phyloP scores from a whole-genome alignment of 345 rosid species.

The Balakata baccata region DNA sequence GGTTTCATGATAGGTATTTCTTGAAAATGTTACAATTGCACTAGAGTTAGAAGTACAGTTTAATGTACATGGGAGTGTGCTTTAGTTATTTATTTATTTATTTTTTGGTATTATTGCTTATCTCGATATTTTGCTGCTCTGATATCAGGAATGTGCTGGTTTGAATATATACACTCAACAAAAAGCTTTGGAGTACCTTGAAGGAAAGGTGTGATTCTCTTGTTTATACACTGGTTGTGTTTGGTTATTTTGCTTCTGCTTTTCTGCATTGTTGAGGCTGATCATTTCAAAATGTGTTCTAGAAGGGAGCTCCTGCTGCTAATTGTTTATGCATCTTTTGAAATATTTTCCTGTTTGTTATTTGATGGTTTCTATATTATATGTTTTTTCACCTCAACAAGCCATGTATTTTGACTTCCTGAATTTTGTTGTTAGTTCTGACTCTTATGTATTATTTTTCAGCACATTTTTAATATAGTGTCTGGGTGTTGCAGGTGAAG shows the following conservation, averaged over 20 bases:
- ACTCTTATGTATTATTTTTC: neutral
- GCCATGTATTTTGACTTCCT: neutral
- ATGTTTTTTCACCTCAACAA: neutral
- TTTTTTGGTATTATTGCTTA: constrained; percentile 3
- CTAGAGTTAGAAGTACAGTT: neutral
- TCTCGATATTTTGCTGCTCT: constrained; percentile 15
- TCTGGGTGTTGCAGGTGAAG: constrained; percentile 50
- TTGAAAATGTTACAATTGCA: neutral
- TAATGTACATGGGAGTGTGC: neutral
- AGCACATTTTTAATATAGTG: constrained; percentile 5
- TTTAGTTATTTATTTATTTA: neutral
- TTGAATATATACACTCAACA: constrained; percentile 48
- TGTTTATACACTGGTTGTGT: neutral
- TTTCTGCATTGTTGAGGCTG: neutral
- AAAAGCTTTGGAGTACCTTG: constrained; percentile 76
- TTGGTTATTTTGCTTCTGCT: neutral
- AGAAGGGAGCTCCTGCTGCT: neutral
- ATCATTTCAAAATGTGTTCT: neutral
- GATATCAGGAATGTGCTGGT: constrained; percentile 77
- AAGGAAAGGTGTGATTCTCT: constrained; percentile 53
- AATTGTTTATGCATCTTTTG: neutral
- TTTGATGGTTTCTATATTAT: neutral
- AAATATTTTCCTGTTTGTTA: neutral
- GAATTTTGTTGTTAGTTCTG: neutral
- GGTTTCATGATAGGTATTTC: neutral